Conservation (phyloP, 2,329 filamentous ascomycete species). For the Pseudogymnoascus sp. region DNA sequence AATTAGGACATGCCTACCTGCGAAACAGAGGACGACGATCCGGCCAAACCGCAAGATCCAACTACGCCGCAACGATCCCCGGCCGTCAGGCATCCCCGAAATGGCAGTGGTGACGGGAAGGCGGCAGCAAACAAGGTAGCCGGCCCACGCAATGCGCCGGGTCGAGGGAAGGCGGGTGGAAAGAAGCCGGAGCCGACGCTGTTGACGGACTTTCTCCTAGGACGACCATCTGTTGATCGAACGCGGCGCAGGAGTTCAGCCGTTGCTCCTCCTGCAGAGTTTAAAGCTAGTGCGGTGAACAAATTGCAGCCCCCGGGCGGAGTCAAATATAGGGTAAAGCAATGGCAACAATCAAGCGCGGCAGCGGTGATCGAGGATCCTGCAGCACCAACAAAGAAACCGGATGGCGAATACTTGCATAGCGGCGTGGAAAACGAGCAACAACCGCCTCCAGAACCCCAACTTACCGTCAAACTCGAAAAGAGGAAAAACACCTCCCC, state of each 20-base stretch:
- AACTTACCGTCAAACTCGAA: constrained; percentile 9
- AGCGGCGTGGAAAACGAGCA: not conserved
- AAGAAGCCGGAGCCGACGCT: constrained; percentile 37
- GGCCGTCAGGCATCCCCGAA: constrained; percentile 14
- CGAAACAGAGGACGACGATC: constrained; percentile 7
- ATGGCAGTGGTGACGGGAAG: constrained; percentile 18
- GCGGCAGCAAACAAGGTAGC: constrained; percentile 14
- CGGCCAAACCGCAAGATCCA: constrained; percentile 10
- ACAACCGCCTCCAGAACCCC: not conserved
- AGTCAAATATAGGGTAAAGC: constrained; percentile 70
- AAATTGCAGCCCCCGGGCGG: constrained; percentile 54
- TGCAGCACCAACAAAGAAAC: constrained; percentile 41
- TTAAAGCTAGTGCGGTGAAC: constrained; percentile 43
- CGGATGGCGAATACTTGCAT: constrained; percentile 33
- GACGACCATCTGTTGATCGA: constrained; percentile 47
- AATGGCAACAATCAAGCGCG: constrained; percentile 76
- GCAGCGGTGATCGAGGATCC: constrained; percentile 49
- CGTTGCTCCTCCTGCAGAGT: constrained; percentile 36
- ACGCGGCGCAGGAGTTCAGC: constrained; percentile 50
- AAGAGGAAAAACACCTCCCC: constrained; percentile 5
- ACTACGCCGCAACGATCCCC: constrained; percentile 14
- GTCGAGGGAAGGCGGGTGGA: constrained; percentile 14
- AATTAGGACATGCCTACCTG: constrained; percentile 10
- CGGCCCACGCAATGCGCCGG: constrained; percentile 23
- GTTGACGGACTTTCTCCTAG: constrained; percentile 48